Evolutionary conservation across 2,329 filamentous ascomycete species (phyloP).

Genomic region (Ophiostoma sp.): DNA sequence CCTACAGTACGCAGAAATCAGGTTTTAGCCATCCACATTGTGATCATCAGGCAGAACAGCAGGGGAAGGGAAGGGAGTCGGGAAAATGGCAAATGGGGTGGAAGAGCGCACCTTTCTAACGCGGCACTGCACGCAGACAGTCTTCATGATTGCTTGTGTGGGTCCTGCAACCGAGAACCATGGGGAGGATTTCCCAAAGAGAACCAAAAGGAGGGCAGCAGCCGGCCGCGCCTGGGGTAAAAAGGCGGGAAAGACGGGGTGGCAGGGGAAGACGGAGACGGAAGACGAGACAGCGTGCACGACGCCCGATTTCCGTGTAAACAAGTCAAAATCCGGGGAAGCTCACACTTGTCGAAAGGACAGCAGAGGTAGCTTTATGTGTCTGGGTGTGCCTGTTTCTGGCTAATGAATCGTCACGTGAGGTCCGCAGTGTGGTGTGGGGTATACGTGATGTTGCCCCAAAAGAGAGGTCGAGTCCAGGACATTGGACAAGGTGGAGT

Average conservation of each 20-base stretch:
- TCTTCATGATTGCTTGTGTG: conserved; percentile 8
- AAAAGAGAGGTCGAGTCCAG: background rate
- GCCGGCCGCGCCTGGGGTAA: background rate
- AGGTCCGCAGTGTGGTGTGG: background rate
- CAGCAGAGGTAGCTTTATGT: background rate
- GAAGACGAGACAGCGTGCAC: background rate
- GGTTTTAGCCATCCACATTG: background rate
- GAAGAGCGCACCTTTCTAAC: conserved; percentile 5
- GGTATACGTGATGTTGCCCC: background rate
- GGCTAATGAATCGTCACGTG: background rate
- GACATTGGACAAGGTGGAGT: background rate
- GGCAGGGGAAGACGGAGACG: background rate
- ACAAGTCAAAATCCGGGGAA: background rate
- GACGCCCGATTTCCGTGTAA: conserved; percentile 5
- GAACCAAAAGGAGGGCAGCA: background rate
- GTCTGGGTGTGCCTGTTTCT: background rate
- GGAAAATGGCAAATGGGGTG: background rate
- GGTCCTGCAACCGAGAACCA: background rate
- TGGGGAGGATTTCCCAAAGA: too few relatives aligned
- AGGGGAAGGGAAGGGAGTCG: background rate
- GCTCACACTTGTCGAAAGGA: background rate
- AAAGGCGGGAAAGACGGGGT: background rate
- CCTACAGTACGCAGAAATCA: background rate
- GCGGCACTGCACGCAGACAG: conserved; percentile 16
- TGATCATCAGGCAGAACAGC: background rate